These are phyloP conservation scores for Penicillium pancosmium DNA, from an alignment of 495 filamentous ascomycete genomes.

Conservation along the genomic window DNA sequence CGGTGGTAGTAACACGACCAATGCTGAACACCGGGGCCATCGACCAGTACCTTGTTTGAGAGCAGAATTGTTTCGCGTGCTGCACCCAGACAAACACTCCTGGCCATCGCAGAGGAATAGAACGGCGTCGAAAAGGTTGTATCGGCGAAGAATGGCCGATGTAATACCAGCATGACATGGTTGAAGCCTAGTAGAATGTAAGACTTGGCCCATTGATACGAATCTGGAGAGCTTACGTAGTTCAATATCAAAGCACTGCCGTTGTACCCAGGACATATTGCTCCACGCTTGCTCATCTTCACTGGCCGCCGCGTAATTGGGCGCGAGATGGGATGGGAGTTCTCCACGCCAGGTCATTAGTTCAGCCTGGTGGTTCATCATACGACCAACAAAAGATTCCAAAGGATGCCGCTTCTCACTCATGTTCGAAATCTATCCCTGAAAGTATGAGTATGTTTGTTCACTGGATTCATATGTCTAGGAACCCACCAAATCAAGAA, in stretches of 20 bases:
- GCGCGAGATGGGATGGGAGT: conserved; percentile 12
- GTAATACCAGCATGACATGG: conserved; percentile 17
- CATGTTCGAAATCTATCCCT: conserved; percentile 10
- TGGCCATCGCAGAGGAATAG: conserved; percentile 15
- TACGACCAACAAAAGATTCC: conserved; percentile 14
- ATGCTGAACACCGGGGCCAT: background rate
- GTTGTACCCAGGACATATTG: conserved; percentile 8
- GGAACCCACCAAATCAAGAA: conserved; percentile 14
- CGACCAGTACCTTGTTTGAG: background rate
- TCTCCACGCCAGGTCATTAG: conserved; percentile 20
- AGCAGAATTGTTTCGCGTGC: conserved; percentile 13
- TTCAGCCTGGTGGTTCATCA: conserved; percentile 22
- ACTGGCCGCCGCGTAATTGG: background rate
- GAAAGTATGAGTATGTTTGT: background rate
- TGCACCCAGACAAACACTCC: conserved; percentile 14
- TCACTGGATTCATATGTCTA: too few relatives aligned
- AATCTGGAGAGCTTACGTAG: conserved; percentile 2
- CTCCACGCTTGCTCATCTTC: background rate
- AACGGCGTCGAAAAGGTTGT: conserved; percentile 15
- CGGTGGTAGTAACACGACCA: conserved; percentile 12
- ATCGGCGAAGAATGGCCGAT: conserved; percentile 16
- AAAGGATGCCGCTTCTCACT: conserved; percentile 4
- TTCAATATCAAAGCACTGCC: conserved; percentile 14
- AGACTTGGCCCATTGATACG: background rate
- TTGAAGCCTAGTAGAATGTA: conserved; percentile 13